Evolutionary conservation across 2,329 filamentous ascomycete species (phyloP).

Genomic region (Aureobasidium sp.): DNA sequence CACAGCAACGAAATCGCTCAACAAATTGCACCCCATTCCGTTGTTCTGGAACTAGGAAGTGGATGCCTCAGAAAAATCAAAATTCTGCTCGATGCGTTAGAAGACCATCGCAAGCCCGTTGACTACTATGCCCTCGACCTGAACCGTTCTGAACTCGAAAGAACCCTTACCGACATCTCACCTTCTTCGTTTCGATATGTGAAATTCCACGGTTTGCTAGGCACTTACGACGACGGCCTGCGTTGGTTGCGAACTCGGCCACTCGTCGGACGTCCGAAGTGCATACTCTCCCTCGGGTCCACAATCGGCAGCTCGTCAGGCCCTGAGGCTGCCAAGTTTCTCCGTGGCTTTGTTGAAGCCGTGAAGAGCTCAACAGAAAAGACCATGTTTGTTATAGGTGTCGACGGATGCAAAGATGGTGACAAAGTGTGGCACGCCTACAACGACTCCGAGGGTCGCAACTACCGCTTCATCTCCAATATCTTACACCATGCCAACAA

Average conservation of each 20-base stretch:
- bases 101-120: neutral
- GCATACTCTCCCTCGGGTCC: neutral
- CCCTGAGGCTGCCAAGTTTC: neutral
- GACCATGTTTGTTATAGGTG: neutral
- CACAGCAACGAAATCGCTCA: neutral
- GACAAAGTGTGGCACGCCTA: neutral
- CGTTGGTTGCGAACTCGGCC: neutral
- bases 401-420: neutral
- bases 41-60: neutral
- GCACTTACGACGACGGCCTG: neutral
- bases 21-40: neutral
- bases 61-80: constrained; percentile 3
- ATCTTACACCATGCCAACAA: neutral
- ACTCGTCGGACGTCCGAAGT: neutral
- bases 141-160: neutral
- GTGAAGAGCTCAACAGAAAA: neutral
- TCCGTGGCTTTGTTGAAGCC: neutral
- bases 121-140: constrained; percentile 6
- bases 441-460: neutral
- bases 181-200: neutral
- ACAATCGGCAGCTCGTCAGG: neutral
- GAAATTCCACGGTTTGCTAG: neutral
- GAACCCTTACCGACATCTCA: neutral
- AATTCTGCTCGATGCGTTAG: neutral
- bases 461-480: constrained; percentile 1